Conservation (phyloP, 2,329 filamentous ascomycete genomes). For the Epichloe uncinata region DNA sequence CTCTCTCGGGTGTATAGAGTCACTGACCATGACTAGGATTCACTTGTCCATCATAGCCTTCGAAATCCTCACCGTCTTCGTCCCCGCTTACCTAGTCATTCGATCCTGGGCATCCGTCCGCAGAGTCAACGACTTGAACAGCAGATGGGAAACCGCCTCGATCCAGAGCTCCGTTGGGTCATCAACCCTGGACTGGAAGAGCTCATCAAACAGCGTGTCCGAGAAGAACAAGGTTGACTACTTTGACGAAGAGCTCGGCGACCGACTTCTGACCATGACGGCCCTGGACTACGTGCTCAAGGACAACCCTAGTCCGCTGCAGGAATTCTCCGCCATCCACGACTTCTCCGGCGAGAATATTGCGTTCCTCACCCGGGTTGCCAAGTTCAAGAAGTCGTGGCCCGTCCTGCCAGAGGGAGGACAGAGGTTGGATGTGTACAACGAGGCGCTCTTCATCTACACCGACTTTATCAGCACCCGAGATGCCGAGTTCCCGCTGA, state of each 20-base stretch:
- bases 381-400: constrained; percentile 35
- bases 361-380: constrained; percentile 44
- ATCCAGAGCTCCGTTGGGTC: neutral
- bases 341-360: constrained; percentile 62
- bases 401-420: neutral
- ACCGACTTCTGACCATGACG: constrained; percentile 41
- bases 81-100: constrained; percentile 44
- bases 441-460: constrained; percentile 46
- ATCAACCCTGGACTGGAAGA: constrained; percentile 7
- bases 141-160: constrained; percentile 9
- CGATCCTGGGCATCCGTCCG: constrained; percentile 22
- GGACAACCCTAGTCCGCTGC: constrained; percentile 43
- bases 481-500: constrained; percentile 50
- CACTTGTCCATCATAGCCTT: constrained; percentile 46
- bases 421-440: constrained; percentile 32
- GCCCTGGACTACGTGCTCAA: constrained; percentile 47
- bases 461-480: constrained; percentile 42
- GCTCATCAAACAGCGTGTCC: neutral
- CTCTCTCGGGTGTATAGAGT: neutral
- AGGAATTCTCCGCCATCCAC: constrained; percentile 47
- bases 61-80: constrained; percentile 46
- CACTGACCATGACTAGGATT: constrained; percentile 12
- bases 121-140: constrained; percentile 10
- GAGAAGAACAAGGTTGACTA: constrained; percentile 5
- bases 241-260: constrained; percentile 12